Evolutionary conservation across 1,139 yeast genomes (phyloP).

Genomic region (Kurtzmaniella quercitrusa): DNA sequence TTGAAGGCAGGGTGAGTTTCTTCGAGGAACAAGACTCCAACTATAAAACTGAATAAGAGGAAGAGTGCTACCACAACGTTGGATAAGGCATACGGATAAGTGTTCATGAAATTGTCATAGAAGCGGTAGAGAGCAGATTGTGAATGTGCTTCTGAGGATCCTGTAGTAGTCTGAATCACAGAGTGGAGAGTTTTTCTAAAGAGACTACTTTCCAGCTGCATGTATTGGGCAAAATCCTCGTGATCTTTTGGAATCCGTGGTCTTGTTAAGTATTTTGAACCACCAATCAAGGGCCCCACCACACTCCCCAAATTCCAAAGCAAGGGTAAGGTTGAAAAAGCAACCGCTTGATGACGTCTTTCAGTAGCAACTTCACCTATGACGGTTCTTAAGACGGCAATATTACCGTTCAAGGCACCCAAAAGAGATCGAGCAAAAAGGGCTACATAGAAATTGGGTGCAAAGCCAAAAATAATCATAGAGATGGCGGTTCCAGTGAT

Average conservation of each 20-base stretch:
- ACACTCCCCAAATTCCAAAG: constrained; percentile 56
- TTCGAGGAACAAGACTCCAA: constrained; percentile 52
- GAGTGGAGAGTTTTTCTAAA: not conserved
- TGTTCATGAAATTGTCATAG: constrained; percentile 28
- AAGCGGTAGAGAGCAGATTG: constrained; percentile 6
- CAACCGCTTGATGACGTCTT: constrained; percentile 55
- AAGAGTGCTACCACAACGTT: constrained; percentile 50
- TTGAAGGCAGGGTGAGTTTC: constrained; percentile 51
- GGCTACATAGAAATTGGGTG: constrained; percentile 48
- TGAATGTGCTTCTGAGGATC: not conserved
- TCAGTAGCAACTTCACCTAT: constrained; percentile 58
- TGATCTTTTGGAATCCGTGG: constrained; percentile 12
- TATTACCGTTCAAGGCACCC: constrained; percentile 60
- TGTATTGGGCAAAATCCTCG: not conserved
- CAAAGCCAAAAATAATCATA: constrained; percentile 49
- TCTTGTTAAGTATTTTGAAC: constrained; percentile 37
- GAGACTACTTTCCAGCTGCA: not conserved
- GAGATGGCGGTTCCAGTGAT: constrained; percentile 46
- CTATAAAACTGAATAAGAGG: constrained; percentile 32
- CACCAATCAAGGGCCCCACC: constrained; percentile 57
- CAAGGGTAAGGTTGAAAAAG: constrained; percentile 57
- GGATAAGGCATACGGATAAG: constrained; percentile 57
- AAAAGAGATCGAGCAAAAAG: constrained; percentile 46
- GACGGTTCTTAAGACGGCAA: constrained; percentile 56
- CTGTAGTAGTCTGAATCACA: not conserved